Conservation (phyloP, 768 basidiomycete genomes). For the Gymnopilus junonius region DNA sequence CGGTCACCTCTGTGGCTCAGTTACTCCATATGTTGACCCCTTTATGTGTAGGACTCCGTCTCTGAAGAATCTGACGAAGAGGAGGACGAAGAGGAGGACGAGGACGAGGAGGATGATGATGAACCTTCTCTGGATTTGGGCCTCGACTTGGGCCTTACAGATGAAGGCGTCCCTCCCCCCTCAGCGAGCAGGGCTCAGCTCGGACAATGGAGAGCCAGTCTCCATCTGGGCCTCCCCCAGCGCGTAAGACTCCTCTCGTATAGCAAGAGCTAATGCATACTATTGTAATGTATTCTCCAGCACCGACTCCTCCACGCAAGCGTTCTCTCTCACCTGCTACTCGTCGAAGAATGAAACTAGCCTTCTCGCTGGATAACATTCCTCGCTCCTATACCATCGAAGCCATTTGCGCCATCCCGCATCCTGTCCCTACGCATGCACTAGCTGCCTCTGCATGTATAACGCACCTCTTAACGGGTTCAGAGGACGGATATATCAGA, state of each 20-base stretch:
- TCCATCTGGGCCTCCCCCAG: conserved; percentile 13
- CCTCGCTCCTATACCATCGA: conserved; percentile 84
- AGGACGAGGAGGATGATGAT: conserved; percentile 31
- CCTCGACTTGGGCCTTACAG: conserved; percentile 29
- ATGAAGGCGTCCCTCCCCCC: conserved; percentile 27
- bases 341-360: conserved; percentile 40
- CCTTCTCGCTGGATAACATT: conserved; percentile 46
- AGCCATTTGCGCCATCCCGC: conserved; percentile 89
- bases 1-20: conserved; percentile 30
- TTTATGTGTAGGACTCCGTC: conserved; percentile 45
- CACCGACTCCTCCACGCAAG: conserved; percentile 26
- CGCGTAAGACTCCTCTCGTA: conserved; percentile 11
- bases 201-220: conserved; percentile 20
- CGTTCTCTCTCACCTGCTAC: conserved; percentile 39
- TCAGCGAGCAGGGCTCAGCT: conserved; percentile 23
- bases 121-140: conserved; percentile 32
- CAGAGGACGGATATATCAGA: conserved; percentile 92
- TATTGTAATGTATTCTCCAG: background rate
- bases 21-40: background rate
- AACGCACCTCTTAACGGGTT: conserved; percentile 88
- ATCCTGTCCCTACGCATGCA: conserved; percentile 87
- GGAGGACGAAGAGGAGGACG: conserved; percentile 30
- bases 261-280: background rate
- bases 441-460: conserved; percentile 86
- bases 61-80: conserved; percentile 64